These are phyloP conservation scores for Pythium biforme DNA, from an alignment of 352 stramenopile species.

Conservation along the genomic window DNA sequence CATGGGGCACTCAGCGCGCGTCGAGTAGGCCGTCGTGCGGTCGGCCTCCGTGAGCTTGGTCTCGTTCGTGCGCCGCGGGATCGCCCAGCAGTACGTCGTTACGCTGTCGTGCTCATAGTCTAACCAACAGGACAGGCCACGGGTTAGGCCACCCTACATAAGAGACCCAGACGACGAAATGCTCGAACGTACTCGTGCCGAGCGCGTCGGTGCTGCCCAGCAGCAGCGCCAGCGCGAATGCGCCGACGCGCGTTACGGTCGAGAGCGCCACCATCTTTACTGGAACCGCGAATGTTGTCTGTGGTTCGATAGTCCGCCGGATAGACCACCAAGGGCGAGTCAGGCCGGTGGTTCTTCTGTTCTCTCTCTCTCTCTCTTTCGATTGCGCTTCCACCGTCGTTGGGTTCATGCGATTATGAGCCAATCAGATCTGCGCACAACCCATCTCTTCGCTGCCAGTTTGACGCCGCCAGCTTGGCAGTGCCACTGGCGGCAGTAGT, in stretches of 20 bases:
- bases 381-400: background rate
- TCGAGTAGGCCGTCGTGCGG: conserved; percentile 13
- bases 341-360: background rate
- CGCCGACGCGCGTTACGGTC: background rate
- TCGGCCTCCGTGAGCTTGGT: conserved; percentile 28
- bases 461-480: background rate
- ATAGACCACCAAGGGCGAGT: no score
- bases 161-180: no score
- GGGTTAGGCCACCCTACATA: no score
- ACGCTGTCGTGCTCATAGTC: conserved; percentile 31
- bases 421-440: background rate
- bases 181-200: conserved; percentile 14
- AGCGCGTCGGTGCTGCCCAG: background rate
- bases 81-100: conserved; percentile 34
- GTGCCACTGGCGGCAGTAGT: background rate
- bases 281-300: background rate
- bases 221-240: conserved; percentile 8
- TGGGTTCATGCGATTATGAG: conserved; percentile 1
- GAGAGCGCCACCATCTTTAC: background rate
- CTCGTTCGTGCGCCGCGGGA: conserved; percentile 21
- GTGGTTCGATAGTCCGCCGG: background rate
- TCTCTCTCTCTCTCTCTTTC: background rate
- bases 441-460: background rate
- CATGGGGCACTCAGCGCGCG: conserved; percentile 22
- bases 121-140: background rate